These are phyloP conservation scores for Nakazawaea wickerhamii DNA, from an alignment of 805 yeast genomes.

Conservation along the genomic window DNA sequence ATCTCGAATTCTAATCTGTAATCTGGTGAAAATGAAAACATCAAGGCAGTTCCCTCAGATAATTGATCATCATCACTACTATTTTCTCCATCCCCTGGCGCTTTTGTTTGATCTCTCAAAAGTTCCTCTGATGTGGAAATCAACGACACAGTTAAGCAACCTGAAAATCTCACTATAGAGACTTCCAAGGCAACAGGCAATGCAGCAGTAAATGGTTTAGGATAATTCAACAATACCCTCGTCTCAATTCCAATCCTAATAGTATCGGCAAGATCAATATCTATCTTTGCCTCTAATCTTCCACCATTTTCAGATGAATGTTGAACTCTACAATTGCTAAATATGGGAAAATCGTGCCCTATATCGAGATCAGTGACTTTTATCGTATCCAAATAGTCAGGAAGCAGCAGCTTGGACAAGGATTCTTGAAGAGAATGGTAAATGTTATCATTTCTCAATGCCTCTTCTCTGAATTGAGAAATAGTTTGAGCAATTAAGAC, in stretches of 20 bases:
- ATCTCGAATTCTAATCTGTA: slow-evolving; percentile 84
- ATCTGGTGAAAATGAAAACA: slow-evolving; percentile 89
- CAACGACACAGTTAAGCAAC: slow-evolving; percentile 76
- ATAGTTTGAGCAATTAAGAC: slow-evolving; percentile 89
- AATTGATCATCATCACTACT: slow-evolving; percentile 17
- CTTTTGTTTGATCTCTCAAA: slow-evolving; percentile 14
- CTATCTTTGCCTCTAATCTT: slow-evolving; percentile 77
- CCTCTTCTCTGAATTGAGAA: slow-evolving; percentile 84
- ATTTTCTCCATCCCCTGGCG: slow-evolving; percentile 13
- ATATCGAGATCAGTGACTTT: slow-evolving; percentile 82
- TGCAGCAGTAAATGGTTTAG: slow-evolving; percentile 77
- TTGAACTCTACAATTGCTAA: slow-evolving; percentile 83
- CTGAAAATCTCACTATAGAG: slow-evolving; percentile 85
- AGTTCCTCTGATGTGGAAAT: slow-evolving; percentile 40
- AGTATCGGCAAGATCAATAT: slow-evolving; percentile 84
- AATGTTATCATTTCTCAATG: slow-evolving; percentile 76
- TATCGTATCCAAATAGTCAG: slow-evolving; percentile 76
- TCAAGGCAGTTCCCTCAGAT: slow-evolving; percentile 58
- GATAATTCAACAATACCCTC: slow-evolving; percentile 69
- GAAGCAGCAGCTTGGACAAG: slow-evolving; percentile 56
- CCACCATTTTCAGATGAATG: slow-evolving; percentile 50
- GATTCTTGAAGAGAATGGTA: slow-evolving; percentile 71
- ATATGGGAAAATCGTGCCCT: slow-evolving; percentile 93
- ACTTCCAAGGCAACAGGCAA: slow-evolving; percentile 82
- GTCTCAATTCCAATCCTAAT: slow-evolving; percentile 84